Evolutionary conservation across 768 basidiomycete species (phyloP), one percentile per base, ranked within the genome.

Genomic region (Termitomyces sp.): DNA sequence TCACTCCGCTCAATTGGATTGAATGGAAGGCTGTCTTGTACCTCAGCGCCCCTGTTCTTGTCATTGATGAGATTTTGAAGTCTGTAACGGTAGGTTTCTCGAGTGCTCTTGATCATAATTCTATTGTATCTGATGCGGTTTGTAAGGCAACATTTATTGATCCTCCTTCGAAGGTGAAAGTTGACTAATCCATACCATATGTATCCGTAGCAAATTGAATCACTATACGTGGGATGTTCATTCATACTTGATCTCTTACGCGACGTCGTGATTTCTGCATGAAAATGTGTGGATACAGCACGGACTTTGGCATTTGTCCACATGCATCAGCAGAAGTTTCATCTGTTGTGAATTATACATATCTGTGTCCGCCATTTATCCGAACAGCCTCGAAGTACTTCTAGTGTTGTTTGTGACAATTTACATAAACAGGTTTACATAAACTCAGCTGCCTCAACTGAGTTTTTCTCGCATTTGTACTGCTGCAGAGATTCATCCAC

Each of bases 11-110:
- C 59, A 96, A 98, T 78, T 93, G 88, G 90, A 72, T 71, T 22
- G 96, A 99, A 73, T 99, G 96, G 96, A 85, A 88, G 71, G 94
- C 94, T 18, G 95, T 99, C 9, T 71, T 99, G 60, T 83, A 79
- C 63, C 80, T 98, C 61, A 94, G 91, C 63, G 86, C 85, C 6
- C 96, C 96, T 20, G 94, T 99, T 35, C 68, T 99, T 40, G 53
- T 90, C 49, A 86, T 98, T 49, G 96, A 98, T 72, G 97, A 98
- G 72, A 65, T 89, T 26, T 77, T 98, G 68, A 98, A 98, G 71
- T 86, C 88, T 61, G 71, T 90, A 54, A 82, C 90, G 64, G 90
- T 90, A 65, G 70, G 87, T 70, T 38, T 38, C 6, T 44, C 22
- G n/a, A 32, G 33, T 58, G 43, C 22, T 44, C 46, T 26, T 24